A percentile compares a stretch with the other conserved stretches of the same genome.
Evolutionary conservation across 2,329 filamentous ascomycete species (phyloP).

Genomic region (Calonectria naviculata): DNA sequence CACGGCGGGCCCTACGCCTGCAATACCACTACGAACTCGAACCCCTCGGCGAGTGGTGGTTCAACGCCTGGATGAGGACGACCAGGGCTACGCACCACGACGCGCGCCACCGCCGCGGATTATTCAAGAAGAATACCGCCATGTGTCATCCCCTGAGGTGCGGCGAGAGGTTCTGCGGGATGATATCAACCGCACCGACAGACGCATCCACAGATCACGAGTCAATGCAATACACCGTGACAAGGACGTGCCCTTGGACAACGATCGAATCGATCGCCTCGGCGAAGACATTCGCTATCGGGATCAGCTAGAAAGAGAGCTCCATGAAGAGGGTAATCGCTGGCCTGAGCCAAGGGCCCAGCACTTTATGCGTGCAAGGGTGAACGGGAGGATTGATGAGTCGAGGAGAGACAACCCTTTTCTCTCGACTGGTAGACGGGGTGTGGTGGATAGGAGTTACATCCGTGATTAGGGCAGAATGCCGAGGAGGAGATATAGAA

Average conservation of each 20-base stretch:
- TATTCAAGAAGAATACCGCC: conserved; percentile 31
- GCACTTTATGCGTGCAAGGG: not conserved
- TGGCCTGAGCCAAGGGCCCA: not conserved
- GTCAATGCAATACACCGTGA: conserved; percentile 21
- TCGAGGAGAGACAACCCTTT: not conserved
- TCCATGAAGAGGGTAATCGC: not conserved
- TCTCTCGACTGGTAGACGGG: not conserved
- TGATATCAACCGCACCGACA: conserved; percentile 15
- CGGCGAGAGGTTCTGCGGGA: conserved; percentile 29
- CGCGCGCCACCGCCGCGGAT: conserved; percentile 28
- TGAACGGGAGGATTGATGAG: not conserved
- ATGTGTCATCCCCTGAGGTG: conserved; percentile 26
- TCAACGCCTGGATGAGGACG: conserved; percentile 10
- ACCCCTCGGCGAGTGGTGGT: not conserved
- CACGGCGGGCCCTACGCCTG: not conserved
- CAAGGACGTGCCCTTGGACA: conserved; percentile 21
- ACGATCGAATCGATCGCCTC: conserved; percentile 27
- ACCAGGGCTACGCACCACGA: conserved; percentile 11
- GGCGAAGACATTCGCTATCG: conserved; percentile 26
- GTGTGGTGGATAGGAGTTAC: not conserved
- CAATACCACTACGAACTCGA: not conserved
- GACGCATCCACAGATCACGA: conserved; percentile 29
- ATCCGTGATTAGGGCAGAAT: not conserved
- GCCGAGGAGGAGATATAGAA: not conserved
- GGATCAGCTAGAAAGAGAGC: conserved; percentile 21